phyloP scores from a whole-genome alignment of 2,329 filamentous ascomycete species.

The Teratosphaeria destructans region DNA sequence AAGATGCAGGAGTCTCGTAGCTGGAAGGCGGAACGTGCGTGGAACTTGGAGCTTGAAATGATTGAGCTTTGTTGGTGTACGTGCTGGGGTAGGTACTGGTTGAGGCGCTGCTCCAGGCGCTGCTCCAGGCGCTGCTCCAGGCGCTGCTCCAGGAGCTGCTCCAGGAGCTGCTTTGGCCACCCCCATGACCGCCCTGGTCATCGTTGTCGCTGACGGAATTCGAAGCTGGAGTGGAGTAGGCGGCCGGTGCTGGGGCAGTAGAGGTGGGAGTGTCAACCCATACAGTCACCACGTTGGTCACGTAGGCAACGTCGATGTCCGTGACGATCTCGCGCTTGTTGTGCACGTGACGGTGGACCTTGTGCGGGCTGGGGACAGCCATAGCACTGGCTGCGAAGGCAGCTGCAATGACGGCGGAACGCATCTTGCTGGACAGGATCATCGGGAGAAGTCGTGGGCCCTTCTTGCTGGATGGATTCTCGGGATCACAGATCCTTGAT shows the following conservation, averaged over 20 bases:
- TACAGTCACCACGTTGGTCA: slow-evolving; percentile 26
- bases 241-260: neutral
- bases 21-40: slow-evolving; percentile 8
- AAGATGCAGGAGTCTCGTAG: slow-evolving; percentile 5
- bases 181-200: neutral
- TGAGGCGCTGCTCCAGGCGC: neutral
- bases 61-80: slow-evolving; percentile 3
- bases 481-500: slow-evolving; percentile 12
- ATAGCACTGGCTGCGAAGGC: slow-evolving; percentile 27
- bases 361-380: slow-evolving; percentile 23
- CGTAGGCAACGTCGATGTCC: slow-evolving; percentile 21
- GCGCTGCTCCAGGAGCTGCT: neutral
- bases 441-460: slow-evolving; percentile 5
- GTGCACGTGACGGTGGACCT: slow-evolving; percentile 18
- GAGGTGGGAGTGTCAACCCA: slow-evolving; percentile 13
- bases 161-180: neutral
- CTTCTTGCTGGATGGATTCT: neutral
- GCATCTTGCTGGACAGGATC: slow-evolving; percentile 20
- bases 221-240: neutral
- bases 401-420: slow-evolving; percentile 25
- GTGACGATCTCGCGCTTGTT: slow-evolving; percentile 19
- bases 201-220: neutral
- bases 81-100: slow-evolving; percentile 2
- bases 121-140: neutral
- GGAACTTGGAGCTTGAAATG: slow-evolving; percentile 4